Base-by-base conservation (phyloP, 805 yeast species). In the Torulaspora microellipsoides region DNA sequence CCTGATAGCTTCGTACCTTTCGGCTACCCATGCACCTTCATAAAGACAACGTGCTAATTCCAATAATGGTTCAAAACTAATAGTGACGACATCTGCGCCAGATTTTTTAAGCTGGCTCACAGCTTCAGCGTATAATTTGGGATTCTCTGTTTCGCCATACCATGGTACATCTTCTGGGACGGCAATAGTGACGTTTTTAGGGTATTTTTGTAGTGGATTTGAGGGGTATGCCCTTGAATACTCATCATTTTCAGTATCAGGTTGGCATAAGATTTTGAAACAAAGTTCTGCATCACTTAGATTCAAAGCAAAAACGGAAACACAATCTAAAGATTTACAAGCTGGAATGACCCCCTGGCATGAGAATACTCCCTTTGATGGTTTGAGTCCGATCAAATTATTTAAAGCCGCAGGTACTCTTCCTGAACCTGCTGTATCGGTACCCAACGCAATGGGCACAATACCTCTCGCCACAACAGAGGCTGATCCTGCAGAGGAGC, bases 21-120 rank as follows among this genome's bases (percentile, higher is more conserved):
- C 99, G 17, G 95, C 87, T 9, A 91, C 98, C 99, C 99, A 91
- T n/a, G 98, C 85, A 46, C 99, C 99, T 60, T 91, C 97, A 62
- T 91, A 91, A 30, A 91, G 73, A 59, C 93, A 85, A 54, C 78
- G 78, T 13, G 98, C 99, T 45, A 91, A 72, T 30, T 84, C 85
- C 48, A 86, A 70, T 32, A 91, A 70, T 3, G 89, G 85, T 13
- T 81, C 65, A 62, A 91, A 90, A 65, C 88, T 90, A 34, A 81
- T 64, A 9, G 80, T 69, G 15, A 77, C 73, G 25, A 86, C 66
- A 41, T 75, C 76, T 34, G 83, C 85, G 39, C 86, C 85, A 12
- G 75, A 55, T 33, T 67, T 55, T 33, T 70, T 64, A 46, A 83
- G 69, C 33, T 67, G 66, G 17, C 73, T 75, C 15, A 90, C 73